Evolutionary conservation across 495 filamentous ascomycete genomes (phyloP).

Genomic region (Lophiotrema nucula): DNA sequence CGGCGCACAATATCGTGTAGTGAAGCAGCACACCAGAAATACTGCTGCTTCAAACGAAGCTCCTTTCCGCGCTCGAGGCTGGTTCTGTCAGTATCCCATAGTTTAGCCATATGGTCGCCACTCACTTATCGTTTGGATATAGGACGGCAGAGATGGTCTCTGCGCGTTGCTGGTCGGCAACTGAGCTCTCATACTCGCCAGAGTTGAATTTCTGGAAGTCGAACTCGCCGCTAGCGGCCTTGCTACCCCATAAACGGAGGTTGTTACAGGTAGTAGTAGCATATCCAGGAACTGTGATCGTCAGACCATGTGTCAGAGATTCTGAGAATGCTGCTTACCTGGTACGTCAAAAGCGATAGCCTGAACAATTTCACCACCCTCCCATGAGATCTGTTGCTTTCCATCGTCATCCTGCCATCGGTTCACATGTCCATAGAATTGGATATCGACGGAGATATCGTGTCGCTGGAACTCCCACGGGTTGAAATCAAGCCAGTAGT

Average conservation of each 20-base stretch:
- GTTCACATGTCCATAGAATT: slow-evolving; percentile 85
- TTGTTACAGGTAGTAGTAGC: slow-evolving; percentile 92
- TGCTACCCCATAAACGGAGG: slow-evolving; percentile 92
- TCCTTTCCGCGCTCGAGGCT: slow-evolving; percentile 91
- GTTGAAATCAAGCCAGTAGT: slow-evolving; percentile 99
- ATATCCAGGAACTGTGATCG: slow-evolving; percentile 68
- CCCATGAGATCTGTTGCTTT: slow-evolving; percentile 71
- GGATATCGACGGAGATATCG: slow-evolving; percentile 91
- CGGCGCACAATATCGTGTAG: slow-evolving; percentile 92
- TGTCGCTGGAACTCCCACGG: slow-evolving; percentile 98
- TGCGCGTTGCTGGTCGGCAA: slow-evolving; percentile 90
- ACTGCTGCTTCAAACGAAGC: slow-evolving; percentile 96
- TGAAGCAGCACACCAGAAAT: slow-evolving; percentile 99
- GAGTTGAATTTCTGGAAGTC: slow-evolving; percentile 99
- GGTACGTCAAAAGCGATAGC: slow-evolving; percentile 95
- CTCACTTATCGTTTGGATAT: slow-evolving; percentile 91
- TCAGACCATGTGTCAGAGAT: slow-evolving; percentile 9
- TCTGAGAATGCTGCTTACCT: slow-evolving; percentile 38
- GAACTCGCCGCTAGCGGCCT: slow-evolving; percentile 94
- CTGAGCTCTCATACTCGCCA: slow-evolving; percentile 95
- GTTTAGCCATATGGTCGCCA: slow-evolving; percentile 2
- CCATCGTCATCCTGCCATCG: slow-evolving; percentile 74
- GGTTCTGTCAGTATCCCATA: too few species aligned
- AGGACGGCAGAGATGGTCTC: slow-evolving; percentile 98
- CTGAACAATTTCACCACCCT: slow-evolving; percentile 87